Conservation (phyloP, 345 rosid species). For the Kandelia obovata region DNA sequence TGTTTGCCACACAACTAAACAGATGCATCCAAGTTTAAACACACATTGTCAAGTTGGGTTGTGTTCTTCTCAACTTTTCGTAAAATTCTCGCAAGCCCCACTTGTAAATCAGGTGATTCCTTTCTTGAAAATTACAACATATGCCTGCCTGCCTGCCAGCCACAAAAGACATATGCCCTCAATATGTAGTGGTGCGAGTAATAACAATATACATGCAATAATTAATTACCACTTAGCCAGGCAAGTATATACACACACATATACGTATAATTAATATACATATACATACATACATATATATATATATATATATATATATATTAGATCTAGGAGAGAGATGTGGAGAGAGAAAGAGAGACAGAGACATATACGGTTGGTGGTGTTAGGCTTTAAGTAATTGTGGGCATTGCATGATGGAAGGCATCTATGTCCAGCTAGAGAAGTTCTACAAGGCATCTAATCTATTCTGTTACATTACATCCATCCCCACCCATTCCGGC, state of each 20-base stretch:
- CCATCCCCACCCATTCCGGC: constrained; percentile 8
- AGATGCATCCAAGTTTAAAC: neutral
- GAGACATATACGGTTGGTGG: constrained; percentile 3
- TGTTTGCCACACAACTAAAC: neutral
- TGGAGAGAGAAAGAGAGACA: neutral
- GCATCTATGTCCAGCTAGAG: constrained; percentile 20
- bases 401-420: constrained; percentile 18
- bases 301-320: no score
- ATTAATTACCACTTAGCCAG: neutral
- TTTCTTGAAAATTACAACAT: neutral
- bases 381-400: constrained; percentile 19
- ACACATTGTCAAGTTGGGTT: neutral
- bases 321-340: neutral
- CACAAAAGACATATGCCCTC: neutral
- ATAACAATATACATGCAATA: neutral
- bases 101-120: constrained; percentile 6
- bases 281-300: neutral
- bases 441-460: constrained; percentile 25
- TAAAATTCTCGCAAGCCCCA: constrained; percentile 3
- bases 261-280: neutral
- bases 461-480: neutral
- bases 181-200: no score
- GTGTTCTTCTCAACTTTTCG: neutral
- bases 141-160: constrained; percentile 11
- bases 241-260: no score